phyloP scores from a whole-genome alignment of 805 yeast species.

The Scheffersomyces coipomensis region DNA sequence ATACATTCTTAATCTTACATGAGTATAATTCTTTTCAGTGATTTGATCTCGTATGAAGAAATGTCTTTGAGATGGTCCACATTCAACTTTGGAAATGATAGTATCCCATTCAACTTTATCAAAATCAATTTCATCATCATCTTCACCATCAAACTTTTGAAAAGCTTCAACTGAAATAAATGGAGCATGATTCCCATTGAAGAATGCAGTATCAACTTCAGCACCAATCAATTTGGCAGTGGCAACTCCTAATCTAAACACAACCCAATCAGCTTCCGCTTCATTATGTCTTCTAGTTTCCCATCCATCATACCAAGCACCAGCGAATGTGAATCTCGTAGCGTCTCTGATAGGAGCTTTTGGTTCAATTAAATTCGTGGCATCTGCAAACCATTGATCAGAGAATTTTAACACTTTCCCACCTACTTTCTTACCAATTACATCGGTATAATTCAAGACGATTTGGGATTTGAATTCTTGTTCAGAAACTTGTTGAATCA shows the following conservation, averaged over 20 bases:
- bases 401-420: constrained; percentile 68
- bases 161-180: constrained; percentile 79
- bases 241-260: constrained; percentile 78
- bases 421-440: constrained; percentile 81
- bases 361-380: constrained; percentile 81
- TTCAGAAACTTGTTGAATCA: constrained; percentile 17
- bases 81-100: constrained; percentile 67
- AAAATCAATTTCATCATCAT: constrained; percentile 24
- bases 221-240: constrained; percentile 77
- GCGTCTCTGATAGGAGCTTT: constrained; percentile 78
- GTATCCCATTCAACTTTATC: constrained; percentile 61
- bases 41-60: constrained; percentile 64
- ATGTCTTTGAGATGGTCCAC: constrained; percentile 88
- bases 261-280: constrained; percentile 84
- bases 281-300: constrained; percentile 93
- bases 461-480: constrained; percentile 45
- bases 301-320: constrained; percentile 99
- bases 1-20: constrained; percentile 83
- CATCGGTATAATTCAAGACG: constrained; percentile 64
- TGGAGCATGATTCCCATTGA: constrained; percentile 96
- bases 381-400: constrained; percentile 96
- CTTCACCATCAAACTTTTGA: constrained; percentile 31
- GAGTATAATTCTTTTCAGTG: constrained; percentile 69
- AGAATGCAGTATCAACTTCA: constrained; percentile 91
- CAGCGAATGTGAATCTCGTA: constrained; percentile 74